A percentile compares a stretch with the other conserved stretches of the same genome.
phyloP scores from a whole-genome alignment of 2,329 filamentous ascomycete genomes.

The Penicillium sclerotiorum region DNA sequence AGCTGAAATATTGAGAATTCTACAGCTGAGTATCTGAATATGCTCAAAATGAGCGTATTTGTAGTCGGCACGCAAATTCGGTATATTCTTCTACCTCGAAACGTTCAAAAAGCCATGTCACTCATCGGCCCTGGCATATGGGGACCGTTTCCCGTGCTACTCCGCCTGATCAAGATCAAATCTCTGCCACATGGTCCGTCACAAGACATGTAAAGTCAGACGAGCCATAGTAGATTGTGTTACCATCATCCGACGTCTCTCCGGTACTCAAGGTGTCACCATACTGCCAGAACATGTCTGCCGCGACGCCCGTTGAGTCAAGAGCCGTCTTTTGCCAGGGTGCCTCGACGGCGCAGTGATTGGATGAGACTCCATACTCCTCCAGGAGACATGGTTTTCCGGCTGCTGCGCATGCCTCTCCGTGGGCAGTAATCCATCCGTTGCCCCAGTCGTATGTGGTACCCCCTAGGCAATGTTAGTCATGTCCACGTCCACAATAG shows the following conservation, averaged over 20 bases:
- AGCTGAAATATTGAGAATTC: too few species aligned
- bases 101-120: too few species aligned
- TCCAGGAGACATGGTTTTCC: slow-evolving; percentile 48
- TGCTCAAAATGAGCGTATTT: too few species aligned
- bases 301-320: slow-evolving; percentile 36
- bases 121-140: not conserved
- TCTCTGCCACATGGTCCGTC: slow-evolving; percentile 32
- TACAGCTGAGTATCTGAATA: too few species aligned
- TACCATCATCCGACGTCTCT: slow-evolving; percentile 11
- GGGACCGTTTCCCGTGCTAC: not conserved
- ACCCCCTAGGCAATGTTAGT: slow-evolving; percentile 29
- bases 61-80: too few species aligned
- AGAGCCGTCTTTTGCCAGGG: slow-evolving; percentile 42
- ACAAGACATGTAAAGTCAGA: slow-evolving; percentile 36
- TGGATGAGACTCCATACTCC: slow-evolving; percentile 39
- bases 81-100: too few species aligned
- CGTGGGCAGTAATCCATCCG: slow-evolving; percentile 53
- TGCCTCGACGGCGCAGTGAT: slow-evolving; percentile 32
- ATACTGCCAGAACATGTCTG: slow-evolving; percentile 40
- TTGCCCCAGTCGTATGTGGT: slow-evolving; percentile 47
- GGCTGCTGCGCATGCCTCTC: slow-evolving; percentile 36
- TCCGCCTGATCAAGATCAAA: not conserved
- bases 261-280: slow-evolving; percentile 30
- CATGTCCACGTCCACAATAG: not conserved
- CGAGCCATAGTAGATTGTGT: slow-evolving; percentile 37